Conservation (phyloP, 2,329 filamentous ascomycete species). For the Elsinoe ampelina region DNA sequence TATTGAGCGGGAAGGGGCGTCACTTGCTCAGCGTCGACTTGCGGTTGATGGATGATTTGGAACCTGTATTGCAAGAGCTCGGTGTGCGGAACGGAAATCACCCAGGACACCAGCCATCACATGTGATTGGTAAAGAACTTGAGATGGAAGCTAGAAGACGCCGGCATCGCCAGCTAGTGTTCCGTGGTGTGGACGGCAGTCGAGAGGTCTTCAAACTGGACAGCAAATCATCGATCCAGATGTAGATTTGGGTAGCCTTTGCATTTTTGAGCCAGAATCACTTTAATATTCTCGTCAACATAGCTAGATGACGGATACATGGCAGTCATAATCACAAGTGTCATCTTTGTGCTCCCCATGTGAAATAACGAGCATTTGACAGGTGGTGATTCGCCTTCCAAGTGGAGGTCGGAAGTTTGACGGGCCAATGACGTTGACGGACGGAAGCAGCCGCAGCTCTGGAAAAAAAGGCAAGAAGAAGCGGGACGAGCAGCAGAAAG, state of each 20-base stretch:
- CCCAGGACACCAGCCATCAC: background rate
- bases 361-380: background rate
- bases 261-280: no score
- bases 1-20: background rate
- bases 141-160: slow-evolving; percentile 3
- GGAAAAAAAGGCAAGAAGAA: slow-evolving; percentile 6
- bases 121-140: background rate
- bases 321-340: background rate
- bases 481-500: background rate
- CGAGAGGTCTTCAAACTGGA: background rate
- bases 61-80: background rate
- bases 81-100: background rate
- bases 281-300: no score
- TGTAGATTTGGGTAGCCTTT: background rate
- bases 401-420: background rate
- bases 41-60: background rate
- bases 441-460: slow-evolving; percentile 7
- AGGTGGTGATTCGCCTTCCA: background rate
- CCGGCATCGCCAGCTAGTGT: background rate
- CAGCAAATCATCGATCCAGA: background rate
- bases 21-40: background rate
- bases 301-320: background rate
- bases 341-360: background rate
- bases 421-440: slow-evolving; percentile 4
- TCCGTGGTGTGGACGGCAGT: background rate